Evolutionary conservation across 495 filamentous ascomycete species (phyloP), one percentile per base, ranked within the genome.

Genomic region (Pseudoneurospora amorphoporcata): DNA sequence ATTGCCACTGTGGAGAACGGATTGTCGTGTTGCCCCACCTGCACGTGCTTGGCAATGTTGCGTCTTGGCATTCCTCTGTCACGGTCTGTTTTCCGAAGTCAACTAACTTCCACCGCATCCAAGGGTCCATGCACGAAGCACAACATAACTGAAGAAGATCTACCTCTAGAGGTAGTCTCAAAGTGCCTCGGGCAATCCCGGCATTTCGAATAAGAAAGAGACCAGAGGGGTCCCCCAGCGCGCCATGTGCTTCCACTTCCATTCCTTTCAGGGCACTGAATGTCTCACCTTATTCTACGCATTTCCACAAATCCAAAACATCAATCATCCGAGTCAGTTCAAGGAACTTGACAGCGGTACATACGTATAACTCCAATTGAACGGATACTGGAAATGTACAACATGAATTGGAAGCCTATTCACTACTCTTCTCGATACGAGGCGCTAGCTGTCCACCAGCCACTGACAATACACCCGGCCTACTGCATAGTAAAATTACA

Each of bases 21-120:
- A n/a, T 43, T 23, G 19, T 12, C 4, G n/a, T 32, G 47, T 16
- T 32, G 47, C 29, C 29, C 53, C 29, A 35, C 29, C 19, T 70
- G 69, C n/a, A 32, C n/a, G 14, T 29, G 23, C 70, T 71, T 61
- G 70, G 70, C 70, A 71, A 61, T 35, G 70, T 71, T 71, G 61
- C 71, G 65, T 72, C 53, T 39, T 32, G 53, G 29, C 53, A 8
- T 37, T 61, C 6, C 29, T 7, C n/a, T n/a, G n/a, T n/a, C n/a
- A n/a, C 39, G 35, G 35, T 37, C 14, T 29, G 53, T 61, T 29
- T 23, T 12, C 53, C 23, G n/a, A 53, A 29, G 47, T 58, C 23
- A n/a, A n/a, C 29, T 10, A 16, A 12, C 23, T 58, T 58, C 10
- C 47, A 58, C 47, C 1, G 8, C 43, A 47, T 47, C 41, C 8